Evolutionary conservation across 2,329 filamentous ascomycete genomes (phyloP).

Genomic region (Paracoccidioides brasiliensis): DNA sequence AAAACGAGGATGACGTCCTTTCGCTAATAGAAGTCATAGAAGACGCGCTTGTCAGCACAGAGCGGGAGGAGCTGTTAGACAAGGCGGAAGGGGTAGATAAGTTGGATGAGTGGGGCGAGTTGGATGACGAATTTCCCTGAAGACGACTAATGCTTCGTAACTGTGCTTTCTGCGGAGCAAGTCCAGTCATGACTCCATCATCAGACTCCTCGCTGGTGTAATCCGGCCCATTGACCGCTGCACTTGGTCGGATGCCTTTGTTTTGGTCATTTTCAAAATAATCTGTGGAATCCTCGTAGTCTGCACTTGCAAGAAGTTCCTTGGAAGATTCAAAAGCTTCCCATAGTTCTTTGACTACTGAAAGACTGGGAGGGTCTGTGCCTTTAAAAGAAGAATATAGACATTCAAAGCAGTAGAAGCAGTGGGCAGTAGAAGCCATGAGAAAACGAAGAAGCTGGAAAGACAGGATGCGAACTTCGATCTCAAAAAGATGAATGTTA

Average conservation of each 20-base stretch:
- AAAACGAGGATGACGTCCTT: conserved; percentile 25
- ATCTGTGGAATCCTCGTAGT: conserved; percentile 19
- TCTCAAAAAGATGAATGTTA: neutral
- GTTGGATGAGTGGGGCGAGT: conserved; percentile 29
- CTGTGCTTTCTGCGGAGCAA: conserved; percentile 16
- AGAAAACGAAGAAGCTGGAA: neutral
- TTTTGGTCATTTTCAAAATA: conserved; percentile 18
- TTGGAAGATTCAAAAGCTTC: conserved; percentile 36
- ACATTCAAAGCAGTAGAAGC: conserved; percentile 84
- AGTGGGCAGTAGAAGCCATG: conserved; percentile 81
- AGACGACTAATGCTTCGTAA: conserved; percentile 23
- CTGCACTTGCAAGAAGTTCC: conserved; percentile 9
- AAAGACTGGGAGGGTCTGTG: conserved; percentile 53
- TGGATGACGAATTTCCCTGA: conserved; percentile 23
- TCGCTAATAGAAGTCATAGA: conserved; percentile 34
- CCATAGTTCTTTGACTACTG: conserved; percentile 58
- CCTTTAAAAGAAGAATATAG: conserved; percentile 63
- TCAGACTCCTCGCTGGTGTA: conserved; percentile 11
- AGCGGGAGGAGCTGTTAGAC: conserved; percentile 37
- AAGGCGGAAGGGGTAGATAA: conserved; percentile 30
- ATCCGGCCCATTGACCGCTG: conserved; percentile 11
- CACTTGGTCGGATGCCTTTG: conserved; percentile 4
- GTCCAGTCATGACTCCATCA: conserved; percentile 7
- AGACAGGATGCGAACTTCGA: neutral
- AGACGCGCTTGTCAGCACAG: conserved; percentile 29